Evolutionary conservation across 257 asterid species (phyloP), one percentile per base, ranked within the genome.

Genomic region (Primulina huaijiensis): DNA sequence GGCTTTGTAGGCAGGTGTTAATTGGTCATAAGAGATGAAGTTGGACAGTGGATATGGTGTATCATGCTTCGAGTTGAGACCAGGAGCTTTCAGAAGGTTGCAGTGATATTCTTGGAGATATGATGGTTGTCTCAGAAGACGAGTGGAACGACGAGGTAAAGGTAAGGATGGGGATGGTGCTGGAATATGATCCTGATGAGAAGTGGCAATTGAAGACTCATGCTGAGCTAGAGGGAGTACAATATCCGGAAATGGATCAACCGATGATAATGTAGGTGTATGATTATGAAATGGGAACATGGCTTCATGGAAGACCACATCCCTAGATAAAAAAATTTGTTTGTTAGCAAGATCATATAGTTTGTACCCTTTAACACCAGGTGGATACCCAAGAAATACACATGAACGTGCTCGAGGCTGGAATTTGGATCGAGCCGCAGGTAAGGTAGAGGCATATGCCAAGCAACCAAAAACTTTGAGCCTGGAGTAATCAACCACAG

Each of bases 121-220:
- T 0, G 9, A 0, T 12, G 8, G 60, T 0, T 3, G 8, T 16
- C 0, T 12, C 0, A 0, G 4, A 17, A 2, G 5, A 3, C 10
- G 20, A 7, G 9, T 6, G 3, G 60, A 52, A 4, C 21, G n/a
- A 4, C 17, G 20, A 4, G 16, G 25, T 1, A 1, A 0, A 5
- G 16, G 20, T 23, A 23, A 23, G 25, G 25, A 23, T 23, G 25
- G 1, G 1, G 25, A 23, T 23, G 1, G 25, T 23, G 25, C 25
- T 23, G 25, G 25, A 1, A 1, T 1, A 23, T 23, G 25, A 23
- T 23, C 25, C 1, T 23, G 25, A 23, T 23, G 1, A 0, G 25
- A 23, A 23, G 1, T 23, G 25, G 1, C 25, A 23, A 23, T 1
- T 0, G 25, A 23, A 1, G 11, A 2, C 0, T 6, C n/a, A 0